phyloP scores from a whole-genome alignment of 2,329 filamentous ascomycete species.

The Aspergillus floridensis region DNA sequence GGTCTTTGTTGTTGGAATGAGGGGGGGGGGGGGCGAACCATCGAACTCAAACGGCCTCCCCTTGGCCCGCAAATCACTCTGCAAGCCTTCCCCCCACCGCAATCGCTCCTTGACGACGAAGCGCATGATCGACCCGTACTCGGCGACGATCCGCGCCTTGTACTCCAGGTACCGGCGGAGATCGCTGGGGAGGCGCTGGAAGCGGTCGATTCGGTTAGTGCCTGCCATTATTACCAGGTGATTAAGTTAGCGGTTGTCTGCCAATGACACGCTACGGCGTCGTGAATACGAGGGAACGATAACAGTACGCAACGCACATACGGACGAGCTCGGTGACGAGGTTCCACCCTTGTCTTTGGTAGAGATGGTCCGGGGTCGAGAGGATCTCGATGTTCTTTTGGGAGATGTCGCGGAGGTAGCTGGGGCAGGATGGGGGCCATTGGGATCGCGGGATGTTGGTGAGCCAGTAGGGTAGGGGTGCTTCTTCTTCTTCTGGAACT shows the following conservation, averaged over 20 bases:
- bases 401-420: conserved; percentile 62
- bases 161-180: conserved; percentile 75
- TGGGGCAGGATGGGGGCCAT: conserved; percentile 67
- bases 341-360: conserved; percentile 65
- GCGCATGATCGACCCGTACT: conserved; percentile 73
- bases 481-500: not conserved
- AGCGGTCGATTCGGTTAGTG: conserved; percentile 69
- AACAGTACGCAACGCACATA: conserved; percentile 25
- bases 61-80: conserved; percentile 34
- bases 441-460: conserved; percentile 67
- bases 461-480: conserved; percentile 69
- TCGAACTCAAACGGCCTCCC: conserved; percentile 34
- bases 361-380: conserved; percentile 66
- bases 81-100: conserved; percentile 57
- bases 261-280: too few relatives aligned
- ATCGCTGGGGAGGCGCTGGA: conserved; percentile 74
- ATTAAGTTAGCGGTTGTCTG: too few relatives aligned
- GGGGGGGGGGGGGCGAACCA: conserved; percentile 27
- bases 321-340: conserved; percentile 63
- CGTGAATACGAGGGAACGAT: too few relatives aligned
- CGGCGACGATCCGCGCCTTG: conserved; percentile 59
- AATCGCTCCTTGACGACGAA: conserved; percentile 72
- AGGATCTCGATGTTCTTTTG: conserved; percentile 70
- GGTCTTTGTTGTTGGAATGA: too few relatives aligned
- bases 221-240: conserved; percentile 30